Conservation (phyloP, 2,329 filamentous ascomycete species). For the Aspergillus piperis region DNA sequence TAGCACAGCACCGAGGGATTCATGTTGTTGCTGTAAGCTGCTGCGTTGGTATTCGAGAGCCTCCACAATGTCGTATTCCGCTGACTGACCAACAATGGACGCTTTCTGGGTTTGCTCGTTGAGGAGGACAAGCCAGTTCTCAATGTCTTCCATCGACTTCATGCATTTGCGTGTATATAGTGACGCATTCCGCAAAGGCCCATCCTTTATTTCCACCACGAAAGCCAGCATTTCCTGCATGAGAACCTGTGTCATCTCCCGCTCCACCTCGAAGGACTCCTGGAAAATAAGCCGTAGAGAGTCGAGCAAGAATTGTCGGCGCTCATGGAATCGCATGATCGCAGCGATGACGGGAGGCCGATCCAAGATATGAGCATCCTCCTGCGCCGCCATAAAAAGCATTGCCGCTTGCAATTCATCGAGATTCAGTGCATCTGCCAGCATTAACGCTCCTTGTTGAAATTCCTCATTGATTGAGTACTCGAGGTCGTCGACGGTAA, state of each 20-base stretch:
- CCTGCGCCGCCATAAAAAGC: constrained; percentile 72
- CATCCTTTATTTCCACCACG: constrained; percentile 60
- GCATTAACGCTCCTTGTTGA: constrained; percentile 74
- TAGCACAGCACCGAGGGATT: constrained; percentile 79
- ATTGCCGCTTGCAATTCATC: constrained; percentile 84
- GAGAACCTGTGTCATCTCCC: constrained; percentile 55
- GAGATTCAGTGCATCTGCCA: constrained; percentile 85
- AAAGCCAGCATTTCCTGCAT: constrained; percentile 59
- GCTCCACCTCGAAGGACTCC: constrained; percentile 64
- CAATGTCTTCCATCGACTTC: constrained; percentile 72
- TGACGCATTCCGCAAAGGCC: constrained; percentile 52
- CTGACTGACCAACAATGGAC: constrained; percentile 69
- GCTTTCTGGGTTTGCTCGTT: constrained; percentile 74
- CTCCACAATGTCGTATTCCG: constrained; percentile 68
- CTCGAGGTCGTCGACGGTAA: constrained; percentile 70
- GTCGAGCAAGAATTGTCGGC: constrained; percentile 79
- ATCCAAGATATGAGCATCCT: constrained; percentile 68
- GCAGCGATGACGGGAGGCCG: constrained; percentile 74
- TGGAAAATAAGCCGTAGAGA: constrained; percentile 78
- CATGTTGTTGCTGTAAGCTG: constrained; percentile 85
- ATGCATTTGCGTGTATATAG: constrained; percentile 75
- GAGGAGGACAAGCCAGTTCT: constrained; percentile 73
- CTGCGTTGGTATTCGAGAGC: constrained; percentile 76
- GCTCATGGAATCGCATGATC: constrained; percentile 84
- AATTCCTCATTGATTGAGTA: constrained; percentile 86